These are phyloP conservation scores for Lonicera japonica DNA, from an alignment of 129 eudicot species.

Conservation along the genomic window DNA sequence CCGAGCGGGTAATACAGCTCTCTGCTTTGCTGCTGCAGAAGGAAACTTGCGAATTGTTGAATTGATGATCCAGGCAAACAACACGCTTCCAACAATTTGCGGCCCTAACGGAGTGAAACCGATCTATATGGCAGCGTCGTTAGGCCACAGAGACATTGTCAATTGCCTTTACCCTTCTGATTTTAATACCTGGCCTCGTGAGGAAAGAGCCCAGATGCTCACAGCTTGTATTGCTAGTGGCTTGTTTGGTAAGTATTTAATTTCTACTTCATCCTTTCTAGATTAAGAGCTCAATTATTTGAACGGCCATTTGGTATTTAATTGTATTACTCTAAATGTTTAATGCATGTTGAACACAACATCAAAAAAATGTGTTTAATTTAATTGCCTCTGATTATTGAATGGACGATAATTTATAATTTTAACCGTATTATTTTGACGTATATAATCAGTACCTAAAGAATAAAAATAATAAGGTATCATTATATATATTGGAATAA, in stretches of 20 bases:
- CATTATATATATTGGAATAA: no score
- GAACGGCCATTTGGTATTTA: no score
- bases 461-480: no score
- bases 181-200: slow-evolving; percentile 15
- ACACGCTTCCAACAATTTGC: slow-evolving; percentile 13
- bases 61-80: slow-evolving; percentile 24
- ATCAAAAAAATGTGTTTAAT: no score
- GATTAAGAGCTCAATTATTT: neutral
- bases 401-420: no score
- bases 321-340: no score
- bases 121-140: slow-evolving; percentile 37
- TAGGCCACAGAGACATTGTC: slow-evolving; percentile 34
- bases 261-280: neutral
- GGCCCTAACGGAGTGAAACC: slow-evolving; percentile 32
- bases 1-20: slow-evolving; percentile 31
- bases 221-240: slow-evolving; percentile 26
- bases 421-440: no score
- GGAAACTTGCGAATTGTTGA: slow-evolving; percentile 33
- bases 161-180: slow-evolving; percentile 21
- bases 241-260: slow-evolving; percentile 28
- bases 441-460: no score
- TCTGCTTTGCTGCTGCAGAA: slow-evolving; percentile 49
- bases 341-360: no score
- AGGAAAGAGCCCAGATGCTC: slow-evolving; percentile 29
- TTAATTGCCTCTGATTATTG: no score